A percentile compares a stretch with the other conserved stretches of the same genome.
phyloP scores from a whole-genome alignment of 176 grass and related monocot genomes.

The Cenchrus purpureus region DNA sequence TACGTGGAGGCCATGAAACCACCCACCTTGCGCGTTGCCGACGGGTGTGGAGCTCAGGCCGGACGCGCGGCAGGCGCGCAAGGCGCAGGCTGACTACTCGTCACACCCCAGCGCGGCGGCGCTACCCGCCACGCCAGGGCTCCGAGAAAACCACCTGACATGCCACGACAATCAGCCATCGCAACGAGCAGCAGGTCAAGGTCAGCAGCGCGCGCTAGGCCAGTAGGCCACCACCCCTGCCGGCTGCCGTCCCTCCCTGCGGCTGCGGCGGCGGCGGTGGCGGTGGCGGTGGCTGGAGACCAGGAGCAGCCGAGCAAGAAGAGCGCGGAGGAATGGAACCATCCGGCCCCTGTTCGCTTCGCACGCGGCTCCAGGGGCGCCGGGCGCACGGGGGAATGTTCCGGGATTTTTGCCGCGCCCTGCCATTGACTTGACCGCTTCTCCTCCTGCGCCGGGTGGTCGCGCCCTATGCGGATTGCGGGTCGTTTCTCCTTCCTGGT shows the following conservation, averaged over 20 bases:
- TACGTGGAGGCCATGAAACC: background rate
- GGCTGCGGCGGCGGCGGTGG: too few relatives aligned
- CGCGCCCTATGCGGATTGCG: background rate
- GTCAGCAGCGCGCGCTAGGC: too few relatives aligned
- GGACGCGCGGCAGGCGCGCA: background rate
- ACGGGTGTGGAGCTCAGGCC: background rate
- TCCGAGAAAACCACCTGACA: slow-evolving; percentile 9
- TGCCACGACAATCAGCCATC: background rate
- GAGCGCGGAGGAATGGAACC: background rate
- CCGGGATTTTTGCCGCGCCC: slow-evolving; percentile 14
- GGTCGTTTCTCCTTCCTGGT: background rate
- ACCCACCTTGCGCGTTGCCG: background rate
- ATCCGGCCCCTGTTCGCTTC: background rate
- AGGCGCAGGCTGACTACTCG: background rate
- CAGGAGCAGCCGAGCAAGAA: too few relatives aligned
- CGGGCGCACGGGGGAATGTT: slow-evolving; percentile 7
- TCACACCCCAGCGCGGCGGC: background rate
- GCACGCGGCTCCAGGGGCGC: background rate
- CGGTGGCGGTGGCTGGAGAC: background rate
- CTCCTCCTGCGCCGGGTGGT: background rate
- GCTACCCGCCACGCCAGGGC: background rate
- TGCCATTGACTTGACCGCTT: slow-evolving; percentile 13
- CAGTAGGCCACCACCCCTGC: background rate
- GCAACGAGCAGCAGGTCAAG: background rate
- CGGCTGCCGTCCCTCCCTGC: background rate